These are phyloP conservation scores for Phanerochaete carnosa DNA, from an alignment of 768 basidiomycete species.

Conservation along the genomic window DNA sequence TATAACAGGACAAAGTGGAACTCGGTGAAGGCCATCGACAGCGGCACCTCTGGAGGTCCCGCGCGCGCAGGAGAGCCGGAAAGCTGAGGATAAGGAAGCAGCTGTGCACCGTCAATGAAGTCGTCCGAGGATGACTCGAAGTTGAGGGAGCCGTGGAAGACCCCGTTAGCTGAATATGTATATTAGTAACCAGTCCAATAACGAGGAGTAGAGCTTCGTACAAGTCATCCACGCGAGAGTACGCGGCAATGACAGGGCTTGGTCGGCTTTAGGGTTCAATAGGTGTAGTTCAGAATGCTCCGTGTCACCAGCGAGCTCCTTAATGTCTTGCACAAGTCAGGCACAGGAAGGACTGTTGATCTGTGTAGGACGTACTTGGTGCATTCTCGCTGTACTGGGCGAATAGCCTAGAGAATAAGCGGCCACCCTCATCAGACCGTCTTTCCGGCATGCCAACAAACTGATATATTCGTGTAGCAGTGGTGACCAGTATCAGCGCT, in stretches of 20 bases:
- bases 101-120: conserved; percentile 71
- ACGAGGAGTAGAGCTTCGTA: conserved; percentile 29
- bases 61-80: conserved; percentile 24
- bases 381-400: conserved; percentile 67
- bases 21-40: conserved; percentile 82
- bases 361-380: conserved; percentile 58
- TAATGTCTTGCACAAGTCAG: conserved; percentile 49
- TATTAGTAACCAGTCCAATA: background rate
- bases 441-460: conserved; percentile 70
- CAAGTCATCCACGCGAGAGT: conserved; percentile 91
- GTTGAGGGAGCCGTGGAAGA: conserved; percentile 81
- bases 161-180: conserved; percentile 62
- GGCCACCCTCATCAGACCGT: conserved; percentile 70
- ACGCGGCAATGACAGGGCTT: conserved; percentile 66
- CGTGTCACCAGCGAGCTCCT: conserved; percentile 82
- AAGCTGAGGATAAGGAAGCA: conserved; percentile 70
- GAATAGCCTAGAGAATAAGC: conserved; percentile 75
- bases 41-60: conserved; percentile 43
- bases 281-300: conserved; percentile 79
- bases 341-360: background rate
- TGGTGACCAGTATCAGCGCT: conserved; percentile 76
- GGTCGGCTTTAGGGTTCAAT: conserved; percentile 67
- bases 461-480: conserved; percentile 87
- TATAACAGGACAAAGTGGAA: conserved; percentile 91
- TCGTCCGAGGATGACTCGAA: conserved; percentile 69